These are phyloP conservation scores for Populus hybrid DNA, from an alignment of 441 rosid genomes.

Conservation along the genomic window DNA sequence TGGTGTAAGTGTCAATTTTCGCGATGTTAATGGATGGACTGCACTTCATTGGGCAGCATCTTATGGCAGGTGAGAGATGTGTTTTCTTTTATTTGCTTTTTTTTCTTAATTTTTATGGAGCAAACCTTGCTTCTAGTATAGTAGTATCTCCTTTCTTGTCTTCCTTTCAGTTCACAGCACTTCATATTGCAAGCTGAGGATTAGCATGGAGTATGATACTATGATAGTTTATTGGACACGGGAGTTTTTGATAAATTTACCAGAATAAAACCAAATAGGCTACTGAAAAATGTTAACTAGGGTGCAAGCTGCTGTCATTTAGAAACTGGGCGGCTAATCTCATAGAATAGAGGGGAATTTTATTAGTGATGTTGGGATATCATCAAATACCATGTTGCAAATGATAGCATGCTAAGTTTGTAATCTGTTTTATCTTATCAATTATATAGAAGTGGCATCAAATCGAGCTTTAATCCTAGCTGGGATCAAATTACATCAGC, in stretches of 20 bases:
- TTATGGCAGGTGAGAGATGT: conserved; percentile 64
- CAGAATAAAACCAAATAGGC: background rate
- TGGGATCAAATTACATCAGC: background rate
- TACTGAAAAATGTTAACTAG: background rate
- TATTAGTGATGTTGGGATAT: background rate
- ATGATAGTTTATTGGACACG: background rate
- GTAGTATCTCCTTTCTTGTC: conserved; percentile 9
- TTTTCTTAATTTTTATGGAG: background rate
- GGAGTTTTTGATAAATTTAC: background rate
- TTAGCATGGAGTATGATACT: background rate
- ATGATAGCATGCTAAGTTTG: background rate
- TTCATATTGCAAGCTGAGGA: background rate
- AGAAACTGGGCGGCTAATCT: background rate
- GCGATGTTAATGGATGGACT: conserved; percentile 94
- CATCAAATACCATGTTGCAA: background rate
- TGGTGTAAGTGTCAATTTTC: conserved; percentile 85
- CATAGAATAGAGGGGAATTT: background rate
- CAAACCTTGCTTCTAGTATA: background rate
- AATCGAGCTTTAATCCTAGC: background rate
- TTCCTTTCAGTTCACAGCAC: background rate
- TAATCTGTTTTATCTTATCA: background rate
- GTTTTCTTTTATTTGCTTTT: background rate
- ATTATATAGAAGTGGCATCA: background rate
- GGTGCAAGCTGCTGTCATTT: background rate
- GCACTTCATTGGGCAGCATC: conserved; percentile 99